Conservation (phyloP, 2,329 filamentous ascomycete genomes). For the Aureobasidium uvarum region DNA sequence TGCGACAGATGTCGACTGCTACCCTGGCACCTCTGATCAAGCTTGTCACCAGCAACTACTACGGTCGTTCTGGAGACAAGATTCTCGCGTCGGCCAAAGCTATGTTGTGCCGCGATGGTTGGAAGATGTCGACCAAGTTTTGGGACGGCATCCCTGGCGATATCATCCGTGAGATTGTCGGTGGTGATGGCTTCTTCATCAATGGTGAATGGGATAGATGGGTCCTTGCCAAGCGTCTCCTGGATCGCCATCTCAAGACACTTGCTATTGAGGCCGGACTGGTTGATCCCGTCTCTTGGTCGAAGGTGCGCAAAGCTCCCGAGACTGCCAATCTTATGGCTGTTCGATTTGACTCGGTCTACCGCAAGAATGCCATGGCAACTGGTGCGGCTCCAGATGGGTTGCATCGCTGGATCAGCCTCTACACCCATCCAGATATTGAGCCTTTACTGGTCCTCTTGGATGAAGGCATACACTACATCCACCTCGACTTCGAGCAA, state of each 20-base stretch:
- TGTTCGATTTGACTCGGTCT: conserved; percentile 54
- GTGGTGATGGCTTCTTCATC: conserved; percentile 59
- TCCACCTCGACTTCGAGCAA: conserved; percentile 59
- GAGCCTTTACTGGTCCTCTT: conserved; percentile 56
- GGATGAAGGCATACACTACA: conserved; percentile 60
- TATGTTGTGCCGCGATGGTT: conserved; percentile 58
- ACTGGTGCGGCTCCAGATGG: conserved; percentile 44
- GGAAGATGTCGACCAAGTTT: conserved; percentile 54
- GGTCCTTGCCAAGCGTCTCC: conserved; percentile 54
- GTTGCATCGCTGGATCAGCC: conserved; percentile 50
- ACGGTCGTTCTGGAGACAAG: conserved; percentile 55
- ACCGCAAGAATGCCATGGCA: conserved; percentile 47
- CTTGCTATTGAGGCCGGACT: conserved; percentile 51
- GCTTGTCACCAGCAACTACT: conserved; percentile 56
- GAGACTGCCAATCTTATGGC: conserved; percentile 51
- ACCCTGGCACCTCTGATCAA: conserved; percentile 52
- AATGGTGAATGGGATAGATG: conserved; percentile 59
- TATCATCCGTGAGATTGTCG: conserved; percentile 58
- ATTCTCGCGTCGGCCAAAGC: conserved; percentile 58
- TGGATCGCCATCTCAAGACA: conserved; percentile 52
- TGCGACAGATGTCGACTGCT: conserved; percentile 55
- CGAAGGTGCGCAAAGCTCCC: conserved; percentile 48
- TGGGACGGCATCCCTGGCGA: conserved; percentile 60
- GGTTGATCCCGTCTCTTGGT: conserved; percentile 45
- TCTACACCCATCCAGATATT: conserved; percentile 56